Percentiles rank a stretch among this genome's conserved stretches.
These are phyloP conservation scores for Venturiaceae sp. DNA, from an alignment of 2,329 filamentous ascomycete genomes.

Conservation along the genomic window DNA sequence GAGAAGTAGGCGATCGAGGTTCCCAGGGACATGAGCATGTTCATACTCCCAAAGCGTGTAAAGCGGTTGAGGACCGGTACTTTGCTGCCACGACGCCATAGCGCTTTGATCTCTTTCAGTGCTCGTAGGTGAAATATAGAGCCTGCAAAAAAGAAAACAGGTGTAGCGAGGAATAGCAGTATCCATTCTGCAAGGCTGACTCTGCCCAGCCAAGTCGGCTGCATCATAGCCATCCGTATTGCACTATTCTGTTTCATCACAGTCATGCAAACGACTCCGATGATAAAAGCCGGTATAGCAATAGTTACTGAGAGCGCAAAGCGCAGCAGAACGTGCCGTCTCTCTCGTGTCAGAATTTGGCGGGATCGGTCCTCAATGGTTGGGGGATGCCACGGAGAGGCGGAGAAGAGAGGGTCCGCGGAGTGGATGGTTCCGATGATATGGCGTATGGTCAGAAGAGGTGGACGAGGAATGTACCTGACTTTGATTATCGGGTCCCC, in stretches of 20 bases:
- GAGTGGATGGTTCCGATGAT: conserved; percentile 60
- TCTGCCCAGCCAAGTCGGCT: conserved; percentile 56
- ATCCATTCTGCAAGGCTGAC: conserved; percentile 69
- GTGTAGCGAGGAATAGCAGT: conserved; percentile 71
- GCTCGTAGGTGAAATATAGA: conserved; percentile 75
- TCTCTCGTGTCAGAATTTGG: conserved; percentile 60
- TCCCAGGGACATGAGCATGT: conserved; percentile 80
- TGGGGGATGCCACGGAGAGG: conserved; percentile 66
- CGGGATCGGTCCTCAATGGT: conserved; percentile 75
- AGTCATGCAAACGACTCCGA: conserved; percentile 88
- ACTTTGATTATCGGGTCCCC: conserved; percentile 56
- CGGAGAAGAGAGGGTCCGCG: conserved; percentile 55
- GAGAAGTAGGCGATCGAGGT: conserved; percentile 82
- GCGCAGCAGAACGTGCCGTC: conserved; percentile 58
- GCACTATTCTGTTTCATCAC: conserved; percentile 53
- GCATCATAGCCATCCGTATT: conserved; percentile 57
- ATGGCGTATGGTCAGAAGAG: conserved; percentile 62
- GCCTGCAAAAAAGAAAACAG: conserved; percentile 77
- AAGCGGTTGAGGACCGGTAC: conserved; percentile 67
- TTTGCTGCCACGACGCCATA: conserved; percentile 69
- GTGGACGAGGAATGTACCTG: conserved; percentile 58
- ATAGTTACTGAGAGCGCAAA: conserved; percentile 59
- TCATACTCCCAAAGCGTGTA: conserved; percentile 95
- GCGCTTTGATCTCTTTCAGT: conserved; percentile 63
- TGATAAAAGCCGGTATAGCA: conserved; percentile 72